Base-by-base conservation (phyloP, 225 moss, liverwort and hornwort species). In the Thuidium tamariscinum region DNA sequence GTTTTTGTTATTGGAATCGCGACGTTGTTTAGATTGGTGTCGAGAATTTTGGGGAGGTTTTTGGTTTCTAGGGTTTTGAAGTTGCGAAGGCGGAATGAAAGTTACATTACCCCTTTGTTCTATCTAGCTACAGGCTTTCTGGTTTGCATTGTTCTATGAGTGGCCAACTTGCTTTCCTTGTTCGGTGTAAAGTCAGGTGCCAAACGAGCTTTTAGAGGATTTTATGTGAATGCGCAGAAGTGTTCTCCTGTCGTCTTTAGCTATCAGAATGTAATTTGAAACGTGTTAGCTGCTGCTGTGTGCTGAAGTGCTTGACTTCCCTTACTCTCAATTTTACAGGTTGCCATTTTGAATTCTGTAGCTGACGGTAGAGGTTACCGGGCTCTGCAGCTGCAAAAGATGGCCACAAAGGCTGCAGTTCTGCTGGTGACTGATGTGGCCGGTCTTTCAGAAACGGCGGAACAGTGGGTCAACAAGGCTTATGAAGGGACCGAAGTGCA, bases 341-440 rank as follows among this genome's bases (percentile, higher is more conserved):
- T 20, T 54, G 9, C 25, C n/a, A 51, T 54, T 75, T 61, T 80
- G 20, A 42, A 32, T 37, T 51, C 63, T 3, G 37, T 63, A 37
- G 14, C 22, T 29, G 48, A 56, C 74, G 13, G 36, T 48, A 37
- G 56, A 79, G 85, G 85, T 83, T 65, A 77, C 82, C 51, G 26
- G 74, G 74, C 27, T 74, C 66, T 44, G 82, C 37, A 89, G 81
- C 82, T 69, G 64, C 41, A 25, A 88, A 88, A 84, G 84, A 99
- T 99, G 99, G 97, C 94, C 66, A 82, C 79, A 11, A 89, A 91
- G 73, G 88, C 92, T 67, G 88, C 88, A 74, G 95, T 94, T 61
- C 79, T 96, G 82, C 60, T 99, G 90, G 93, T 95, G n/a, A 96
- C 96, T 60, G 99, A 99, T 86, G 85, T 91, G 77, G 57, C 87